Evolutionary conservation across 306 rosid genomes (phyloP).

Genomic region (Canavalia gladiata): DNA sequence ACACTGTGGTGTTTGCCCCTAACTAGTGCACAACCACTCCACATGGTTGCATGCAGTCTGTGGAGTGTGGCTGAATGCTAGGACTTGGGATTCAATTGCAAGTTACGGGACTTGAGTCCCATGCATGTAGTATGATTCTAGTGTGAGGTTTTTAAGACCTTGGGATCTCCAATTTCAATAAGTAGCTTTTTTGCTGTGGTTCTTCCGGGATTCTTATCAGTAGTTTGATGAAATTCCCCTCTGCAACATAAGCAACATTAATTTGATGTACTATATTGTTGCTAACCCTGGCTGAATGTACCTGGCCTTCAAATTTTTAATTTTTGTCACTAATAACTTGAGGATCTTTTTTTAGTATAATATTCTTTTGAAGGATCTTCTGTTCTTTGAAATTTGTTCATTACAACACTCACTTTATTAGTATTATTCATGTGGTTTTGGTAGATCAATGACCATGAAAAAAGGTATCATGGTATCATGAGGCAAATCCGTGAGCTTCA

Average conservation of each 20-base stretch:
- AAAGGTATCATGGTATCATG: conserved; percentile 37
- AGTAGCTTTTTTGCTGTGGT: too few species aligned
- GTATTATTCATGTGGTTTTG: conserved; percentile 37
- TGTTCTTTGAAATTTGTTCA: conserved; percentile 6
- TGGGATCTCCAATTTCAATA: too few species aligned
- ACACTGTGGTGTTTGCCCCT: too few species aligned
- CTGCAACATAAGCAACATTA: conserved; percentile 8
- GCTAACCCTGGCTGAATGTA: not conserved
- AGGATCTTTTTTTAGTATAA: not conserved
- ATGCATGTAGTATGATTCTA: too few species aligned
- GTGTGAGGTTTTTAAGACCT: too few species aligned
- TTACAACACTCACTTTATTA: not conserved
- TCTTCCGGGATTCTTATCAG: too few species aligned
- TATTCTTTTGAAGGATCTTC: conserved; percentile 22
- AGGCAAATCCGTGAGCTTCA: conserved; percentile 54
- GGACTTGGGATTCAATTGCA: too few species aligned
- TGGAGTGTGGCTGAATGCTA: too few species aligned
- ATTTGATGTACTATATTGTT: conserved; percentile 1
- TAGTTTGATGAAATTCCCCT: not conserved
- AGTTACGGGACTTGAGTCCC: too few species aligned
- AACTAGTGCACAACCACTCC: too few species aligned
- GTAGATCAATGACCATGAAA: conserved; percentile 70
- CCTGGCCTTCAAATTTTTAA: conserved; percentile 1
- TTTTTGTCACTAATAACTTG: conserved; percentile 8
- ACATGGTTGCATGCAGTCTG: too few species aligned